phyloP scores from a whole-genome alignment of 2,329 filamentous ascomycete genomes.

The Colletotrichum scovillei region DNA sequence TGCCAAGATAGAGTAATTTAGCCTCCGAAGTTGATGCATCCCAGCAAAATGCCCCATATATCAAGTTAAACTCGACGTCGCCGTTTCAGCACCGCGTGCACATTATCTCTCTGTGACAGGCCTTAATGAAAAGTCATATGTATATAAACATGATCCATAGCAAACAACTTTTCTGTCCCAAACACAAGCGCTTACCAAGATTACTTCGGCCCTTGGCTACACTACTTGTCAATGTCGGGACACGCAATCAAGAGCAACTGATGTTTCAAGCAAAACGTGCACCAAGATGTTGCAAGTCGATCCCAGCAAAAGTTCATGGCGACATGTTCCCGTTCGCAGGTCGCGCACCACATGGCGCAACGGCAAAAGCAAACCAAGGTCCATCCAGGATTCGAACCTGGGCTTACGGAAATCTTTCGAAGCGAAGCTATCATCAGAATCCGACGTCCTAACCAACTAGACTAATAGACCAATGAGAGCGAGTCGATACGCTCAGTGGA shows the following conservation, averaged over 20 bases:
- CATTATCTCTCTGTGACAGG: neutral
- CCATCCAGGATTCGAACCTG: constrained; percentile 37
- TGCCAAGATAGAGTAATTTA: neutral
- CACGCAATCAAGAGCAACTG: neutral
- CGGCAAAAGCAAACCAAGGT: constrained; percentile 9
- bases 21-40: neutral
- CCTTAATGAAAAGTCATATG: neutral
- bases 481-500: neutral
- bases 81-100: constrained; percentile 8
- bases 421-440: constrained; percentile 23
- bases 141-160: neutral
- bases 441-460: constrained; percentile 36
- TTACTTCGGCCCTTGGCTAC: neutral
- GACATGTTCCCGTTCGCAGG: too few relatives aligned
- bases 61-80: neutral
- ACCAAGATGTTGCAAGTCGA: too few relatives aligned
- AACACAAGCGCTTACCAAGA: neutral
- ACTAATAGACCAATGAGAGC: constrained; percentile 28
- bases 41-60: neutral
- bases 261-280: neutral
- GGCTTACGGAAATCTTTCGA: constrained; percentile 25
- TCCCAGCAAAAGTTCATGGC: neutral
- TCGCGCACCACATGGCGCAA: too few relatives aligned
- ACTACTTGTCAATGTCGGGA: neutral
- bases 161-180: neutral